Conservation (phyloP, 2,329 filamentous ascomycete genomes). For the Beauveria medogensis region DNA sequence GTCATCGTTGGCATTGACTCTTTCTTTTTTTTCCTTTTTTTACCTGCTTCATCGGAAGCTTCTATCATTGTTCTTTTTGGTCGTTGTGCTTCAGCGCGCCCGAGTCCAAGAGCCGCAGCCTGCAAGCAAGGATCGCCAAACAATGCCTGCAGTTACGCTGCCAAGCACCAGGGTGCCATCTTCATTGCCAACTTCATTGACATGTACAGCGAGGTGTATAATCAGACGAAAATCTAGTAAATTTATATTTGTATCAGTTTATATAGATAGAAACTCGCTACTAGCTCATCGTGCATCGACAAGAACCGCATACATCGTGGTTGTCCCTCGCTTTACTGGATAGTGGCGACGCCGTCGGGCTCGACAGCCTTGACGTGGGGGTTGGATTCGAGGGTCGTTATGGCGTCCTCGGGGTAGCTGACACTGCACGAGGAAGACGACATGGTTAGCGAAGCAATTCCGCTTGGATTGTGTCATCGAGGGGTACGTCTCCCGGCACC, state of each 20-base stretch:
- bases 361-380: constrained; percentile 71
- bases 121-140: too few relatives aligned
- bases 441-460: not conserved
- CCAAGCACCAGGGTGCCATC: not conserved
- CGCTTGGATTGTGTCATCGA: not conserved
- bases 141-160: not conserved
- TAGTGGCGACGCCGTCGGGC: constrained; percentile 60
- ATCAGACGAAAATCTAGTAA: not conserved
- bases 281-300: not conserved
- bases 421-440: constrained; percentile 45
- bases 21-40: not conserved
- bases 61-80: not conserved
- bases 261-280: not conserved
- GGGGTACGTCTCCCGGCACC: not conserved
- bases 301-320: not conserved
- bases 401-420: constrained; percentile 57
- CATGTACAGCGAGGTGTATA: not conserved
- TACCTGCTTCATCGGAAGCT: not conserved
- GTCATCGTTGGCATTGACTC: too few relatives aligned
- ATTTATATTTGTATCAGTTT: not conserved
- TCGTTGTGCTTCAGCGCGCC: too few relatives aligned
- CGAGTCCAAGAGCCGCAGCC: too few relatives aligned
- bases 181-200: too few relatives aligned
- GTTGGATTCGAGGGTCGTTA: constrained; percentile 58
- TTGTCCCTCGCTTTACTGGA: constrained; percentile 47